Percentiles rank a stretch among this genome's conserved stretches.
These are phyloP conservation scores for Amylostereum chailletii DNA, from an alignment of 1,284 basidiomycete species.

Conservation along the genomic window DNA sequence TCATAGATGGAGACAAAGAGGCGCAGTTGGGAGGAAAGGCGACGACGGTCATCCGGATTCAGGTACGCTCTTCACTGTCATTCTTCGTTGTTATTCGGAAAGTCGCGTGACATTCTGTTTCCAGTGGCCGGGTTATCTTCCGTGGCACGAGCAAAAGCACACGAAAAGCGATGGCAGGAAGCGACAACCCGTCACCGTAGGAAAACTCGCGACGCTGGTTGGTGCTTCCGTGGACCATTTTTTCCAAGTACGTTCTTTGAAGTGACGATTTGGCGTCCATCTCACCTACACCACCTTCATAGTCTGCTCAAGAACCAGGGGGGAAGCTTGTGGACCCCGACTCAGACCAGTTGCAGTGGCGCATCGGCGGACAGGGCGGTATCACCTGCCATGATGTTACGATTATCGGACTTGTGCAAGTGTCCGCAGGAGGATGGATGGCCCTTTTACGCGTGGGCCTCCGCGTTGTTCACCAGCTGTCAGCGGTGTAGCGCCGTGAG, in stretches of 20 bases:
- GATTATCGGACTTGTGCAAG: conserved; percentile 10
- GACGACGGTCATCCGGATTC: neutral
- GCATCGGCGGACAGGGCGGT: neutral
- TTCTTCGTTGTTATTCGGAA: too few relatives aligned
- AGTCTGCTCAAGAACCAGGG: too few relatives aligned
- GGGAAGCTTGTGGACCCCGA: too few relatives aligned
- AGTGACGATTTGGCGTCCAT: too few relatives aligned
- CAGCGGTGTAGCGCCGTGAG: too few relatives aligned
- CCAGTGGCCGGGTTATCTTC: conserved; percentile 6
- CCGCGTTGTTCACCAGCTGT: too few relatives aligned
- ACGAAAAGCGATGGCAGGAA: conserved; percentile 5
- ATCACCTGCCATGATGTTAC: conserved; percentile 8
- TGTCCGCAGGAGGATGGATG: conserved; percentile 9
- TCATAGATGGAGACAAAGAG: neutral
- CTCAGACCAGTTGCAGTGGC: neutral
- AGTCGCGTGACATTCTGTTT: neutral
- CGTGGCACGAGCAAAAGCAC: conserved; percentile 7
- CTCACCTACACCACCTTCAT: too few relatives aligned
- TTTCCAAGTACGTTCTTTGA: conserved; percentile 3
- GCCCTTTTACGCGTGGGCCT: neutral
- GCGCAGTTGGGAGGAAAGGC: neutral
- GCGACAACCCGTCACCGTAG: neutral
- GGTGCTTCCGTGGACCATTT: conserved; percentile 5
- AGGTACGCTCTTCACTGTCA: neutral
- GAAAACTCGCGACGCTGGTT: conserved; percentile 6